Evolutionary conservation across 2,329 filamentous ascomycete genomes (phyloP).

Genomic region (Pestalotiopsis sp.): DNA sequence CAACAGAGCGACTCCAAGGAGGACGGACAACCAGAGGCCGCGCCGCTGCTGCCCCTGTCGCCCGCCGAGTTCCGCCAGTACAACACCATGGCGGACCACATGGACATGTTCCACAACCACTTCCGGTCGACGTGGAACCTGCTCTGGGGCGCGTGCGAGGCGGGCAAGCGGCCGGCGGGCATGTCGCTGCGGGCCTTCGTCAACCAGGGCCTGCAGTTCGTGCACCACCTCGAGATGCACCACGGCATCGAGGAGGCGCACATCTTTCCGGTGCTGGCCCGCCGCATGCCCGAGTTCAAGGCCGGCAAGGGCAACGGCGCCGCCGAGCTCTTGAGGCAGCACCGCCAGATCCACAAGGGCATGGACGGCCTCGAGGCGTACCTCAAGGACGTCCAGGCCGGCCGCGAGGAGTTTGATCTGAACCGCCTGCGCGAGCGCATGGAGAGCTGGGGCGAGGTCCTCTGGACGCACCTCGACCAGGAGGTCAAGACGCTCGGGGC

Average conservation of each 20-base stretch:
- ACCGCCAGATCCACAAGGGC: constrained; percentile 77
- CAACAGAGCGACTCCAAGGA: neutral
- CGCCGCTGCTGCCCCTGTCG: constrained; percentile 63
- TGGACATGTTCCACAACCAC: constrained; percentile 79
- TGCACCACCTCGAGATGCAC: constrained; percentile 71
- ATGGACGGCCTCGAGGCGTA: constrained; percentile 71
- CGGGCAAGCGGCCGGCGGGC: constrained; percentile 58
- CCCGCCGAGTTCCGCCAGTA: constrained; percentile 68
- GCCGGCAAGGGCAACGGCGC: constrained; percentile 35
- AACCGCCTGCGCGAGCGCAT: constrained; percentile 68
- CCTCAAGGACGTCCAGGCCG: constrained; percentile 59
- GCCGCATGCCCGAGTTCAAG: constrained; percentile 78
- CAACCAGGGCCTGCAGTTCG: constrained; percentile 68
- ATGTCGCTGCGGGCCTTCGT: constrained; percentile 74
- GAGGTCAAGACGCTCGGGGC: constrained; percentile 79
- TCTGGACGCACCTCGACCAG: constrained; percentile 83
- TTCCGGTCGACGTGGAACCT: constrained; percentile 76
- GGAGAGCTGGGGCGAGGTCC: constrained; percentile 76
- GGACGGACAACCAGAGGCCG: constrained; percentile 18
- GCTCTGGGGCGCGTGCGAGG: constrained; percentile 67
- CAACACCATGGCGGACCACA: constrained; percentile 74
- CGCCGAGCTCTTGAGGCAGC: constrained; percentile 73
- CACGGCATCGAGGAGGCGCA: constrained; percentile 83
- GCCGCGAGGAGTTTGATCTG: constrained; percentile 63
- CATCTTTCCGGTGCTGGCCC: constrained; percentile 78